Conservation (phyloP, 2,329 filamentous ascomycete species). For the Colletotrichum phormii region DNA sequence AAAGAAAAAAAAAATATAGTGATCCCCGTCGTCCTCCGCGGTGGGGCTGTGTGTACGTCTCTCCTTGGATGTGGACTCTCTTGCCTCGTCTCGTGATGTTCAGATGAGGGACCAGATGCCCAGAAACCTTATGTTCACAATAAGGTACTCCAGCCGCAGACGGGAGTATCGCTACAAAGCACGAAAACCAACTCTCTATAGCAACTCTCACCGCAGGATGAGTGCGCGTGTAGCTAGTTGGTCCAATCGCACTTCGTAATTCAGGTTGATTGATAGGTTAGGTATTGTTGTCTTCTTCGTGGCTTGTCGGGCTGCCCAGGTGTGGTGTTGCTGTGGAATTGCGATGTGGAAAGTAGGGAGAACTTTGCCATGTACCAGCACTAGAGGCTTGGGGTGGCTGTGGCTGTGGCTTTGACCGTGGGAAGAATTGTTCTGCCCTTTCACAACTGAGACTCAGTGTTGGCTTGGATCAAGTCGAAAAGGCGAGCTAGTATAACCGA, state of each 20-base stretch:
- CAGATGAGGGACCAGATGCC: slow-evolving; percentile 3
- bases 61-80: background rate
- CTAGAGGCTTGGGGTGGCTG: background rate
- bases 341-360: background rate
- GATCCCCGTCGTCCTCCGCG: slow-evolving; percentile 1
- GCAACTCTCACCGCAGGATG: background rate
- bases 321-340: background rate
- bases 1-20: background rate
- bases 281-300: background rate
- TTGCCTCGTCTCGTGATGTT: slow-evolving; percentile 8
- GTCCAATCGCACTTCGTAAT: too few species aligned
- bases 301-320: background rate
- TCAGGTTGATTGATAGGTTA: background rate
- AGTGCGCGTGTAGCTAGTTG: background rate
- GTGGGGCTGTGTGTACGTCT: slow-evolving; percentile 9
- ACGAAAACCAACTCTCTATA: background rate
- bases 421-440: slow-evolving; percentile 15
- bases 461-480: background rate
- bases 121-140: slow-evolving; percentile 8
- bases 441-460: slow-evolving; percentile 16
- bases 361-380: background rate
- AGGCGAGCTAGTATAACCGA: slow-evolving; percentile 11
- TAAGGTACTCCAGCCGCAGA: background rate
- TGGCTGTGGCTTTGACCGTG: slow-evolving; percentile 16
- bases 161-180: too few species aligned